Percentiles rank a stretch among this genome's conserved stretches.
Evolutionary conservation across 768 basidiomycete species (phyloP).

Genomic region (Lactarius indigo): DNA sequence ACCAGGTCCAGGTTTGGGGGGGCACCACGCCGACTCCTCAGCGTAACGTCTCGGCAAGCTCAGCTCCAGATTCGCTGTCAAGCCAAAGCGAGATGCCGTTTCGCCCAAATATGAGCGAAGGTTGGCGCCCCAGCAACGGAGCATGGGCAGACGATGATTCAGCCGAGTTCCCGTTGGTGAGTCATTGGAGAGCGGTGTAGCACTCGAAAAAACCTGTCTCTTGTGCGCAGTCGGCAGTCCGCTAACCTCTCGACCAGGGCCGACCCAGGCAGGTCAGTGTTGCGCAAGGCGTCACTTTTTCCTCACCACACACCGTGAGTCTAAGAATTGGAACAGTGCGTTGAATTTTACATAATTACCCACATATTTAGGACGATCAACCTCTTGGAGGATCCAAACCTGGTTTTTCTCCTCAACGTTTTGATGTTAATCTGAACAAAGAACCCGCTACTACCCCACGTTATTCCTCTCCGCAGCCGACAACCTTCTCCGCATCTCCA

Average conservation of each 20-base stretch:
- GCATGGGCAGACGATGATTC: slow-evolving; percentile 57
- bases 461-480: slow-evolving; percentile 45
- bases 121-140: slow-evolving; percentile 54
- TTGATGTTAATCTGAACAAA: slow-evolving; percentile 45
- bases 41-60: slow-evolving; percentile 62
- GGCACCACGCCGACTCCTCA: slow-evolving; percentile 46
- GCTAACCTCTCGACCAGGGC: slow-evolving; percentile 10
- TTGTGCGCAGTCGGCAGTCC: slow-evolving; percentile 2
- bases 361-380: slow-evolving; percentile 25
- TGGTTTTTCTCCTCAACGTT: slow-evolving; percentile 52
- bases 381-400: slow-evolving; percentile 37
- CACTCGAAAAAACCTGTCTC: slow-evolving; percentile 7
- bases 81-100: slow-evolving; percentile 45
- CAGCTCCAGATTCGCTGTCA: slow-evolving; percentile 47
- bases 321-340: background rate
- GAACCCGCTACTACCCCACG: slow-evolving; percentile 39
- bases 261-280: slow-evolving; percentile 24
- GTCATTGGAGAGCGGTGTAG: slow-evolving; percentile 24
- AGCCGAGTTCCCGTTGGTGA: slow-evolving; percentile 46
- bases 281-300: slow-evolving; percentile 21
- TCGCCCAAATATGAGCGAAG: slow-evolving; percentile 46
- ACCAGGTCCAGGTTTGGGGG: slow-evolving; percentile 53
- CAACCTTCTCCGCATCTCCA: slow-evolving; percentile 34
- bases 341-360: slow-evolving; percentile 24
- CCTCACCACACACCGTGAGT: slow-evolving; percentile 25